Evolutionary conservation across 2,329 filamentous ascomycete species (phyloP).

Genomic region (Exophiala phaeomuriformis): DNA sequence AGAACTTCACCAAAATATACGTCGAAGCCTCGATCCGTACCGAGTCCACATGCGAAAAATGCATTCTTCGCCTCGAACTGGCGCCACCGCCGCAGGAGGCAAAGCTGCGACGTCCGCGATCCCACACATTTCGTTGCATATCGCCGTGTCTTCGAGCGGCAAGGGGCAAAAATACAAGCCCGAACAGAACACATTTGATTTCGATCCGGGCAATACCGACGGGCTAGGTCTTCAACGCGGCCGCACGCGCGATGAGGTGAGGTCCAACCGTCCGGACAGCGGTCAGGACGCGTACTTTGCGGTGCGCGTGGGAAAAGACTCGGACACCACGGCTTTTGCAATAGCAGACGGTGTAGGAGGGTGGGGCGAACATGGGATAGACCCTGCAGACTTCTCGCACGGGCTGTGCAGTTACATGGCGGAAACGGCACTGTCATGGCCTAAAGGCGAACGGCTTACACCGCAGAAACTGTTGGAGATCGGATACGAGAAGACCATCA

Average conservation of each 20-base stretch:
- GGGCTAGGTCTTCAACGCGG: slow-evolving; percentile 34
- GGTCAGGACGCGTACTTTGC: slow-evolving; percentile 98
- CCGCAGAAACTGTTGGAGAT: slow-evolving; percentile 68
- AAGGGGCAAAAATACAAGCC: slow-evolving; percentile 64
- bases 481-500: slow-evolving; percentile 75
- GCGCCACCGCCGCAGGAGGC: background rate
- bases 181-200: slow-evolving; percentile 63
- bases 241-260: slow-evolving; percentile 47
- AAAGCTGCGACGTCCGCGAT: slow-evolving; percentile 24
- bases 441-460: slow-evolving; percentile 37
- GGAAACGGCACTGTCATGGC: slow-evolving; percentile 57
- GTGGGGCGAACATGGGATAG: slow-evolving; percentile 86
- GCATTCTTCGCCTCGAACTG: slow-evolving; percentile 12
- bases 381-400: slow-evolving; percentile 92
- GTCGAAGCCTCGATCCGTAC: slow-evolving; percentile 19
- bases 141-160: slow-evolving; percentile 67
- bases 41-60: slow-evolving; percentile 8
- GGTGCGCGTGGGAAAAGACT: slow-evolving; percentile 65
- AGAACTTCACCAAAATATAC: slow-evolving; percentile 21
- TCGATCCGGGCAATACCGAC: slow-evolving; percentile 47
- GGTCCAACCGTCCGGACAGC: slow-evolving; percentile 61
- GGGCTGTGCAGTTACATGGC: slow-evolving; percentile 92
- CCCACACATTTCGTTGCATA: slow-evolving; percentile 55
- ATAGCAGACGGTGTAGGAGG: slow-evolving; percentile 93
- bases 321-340: slow-evolving; percentile 69